phyloP scores from a whole-genome alignment of 2,329 filamentous ascomycete genomes.

The Paracorniculantispora psalliotae region DNA sequence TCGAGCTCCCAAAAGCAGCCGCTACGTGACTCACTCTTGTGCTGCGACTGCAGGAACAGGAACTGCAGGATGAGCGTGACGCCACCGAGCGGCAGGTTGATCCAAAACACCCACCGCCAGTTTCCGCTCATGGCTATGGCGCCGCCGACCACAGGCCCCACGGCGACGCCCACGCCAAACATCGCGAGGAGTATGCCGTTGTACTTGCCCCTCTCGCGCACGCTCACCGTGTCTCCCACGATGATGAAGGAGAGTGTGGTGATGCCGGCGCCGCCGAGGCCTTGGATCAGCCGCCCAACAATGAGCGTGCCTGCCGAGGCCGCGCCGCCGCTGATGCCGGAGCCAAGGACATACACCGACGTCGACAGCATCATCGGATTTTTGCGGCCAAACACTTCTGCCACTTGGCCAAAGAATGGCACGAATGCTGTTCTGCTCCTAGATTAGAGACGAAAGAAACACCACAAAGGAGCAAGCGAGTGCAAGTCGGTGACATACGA shows the following conservation, averaged over 20 bases:
- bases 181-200: slow-evolving; percentile 26
- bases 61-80: slow-evolving; percentile 18
- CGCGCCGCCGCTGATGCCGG: slow-evolving; percentile 36
- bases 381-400: not conserved
- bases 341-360: slow-evolving; percentile 19
- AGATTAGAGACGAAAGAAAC: not conserved
- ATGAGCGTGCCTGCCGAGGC: slow-evolving; percentile 36
- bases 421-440: not conserved
- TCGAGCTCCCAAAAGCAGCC: slow-evolving; percentile 25
- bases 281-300: slow-evolving; percentile 34
- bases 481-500: not conserved
- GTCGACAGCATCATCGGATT: not conserved
- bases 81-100: slow-evolving; percentile 29
- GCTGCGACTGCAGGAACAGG: slow-evolving; percentile 20
- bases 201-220: slow-evolving; percentile 38
- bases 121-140: slow-evolving; percentile 16
- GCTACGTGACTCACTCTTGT: slow-evolving; percentile 15
- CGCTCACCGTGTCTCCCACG: slow-evolving; percentile 39
- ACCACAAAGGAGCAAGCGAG: not conserved
- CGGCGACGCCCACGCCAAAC: slow-evolving; percentile 25
- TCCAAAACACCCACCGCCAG: slow-evolving; percentile 40
- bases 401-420: not conserved
- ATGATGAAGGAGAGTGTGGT: slow-evolving; percentile 25
- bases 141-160: slow-evolving; percentile 25
- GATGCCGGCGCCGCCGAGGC: slow-evolving; percentile 21